phyloP scores from a whole-genome alignment of 2,329 filamentous ascomycete genomes.

The Xylariaceae sp. region DNA sequence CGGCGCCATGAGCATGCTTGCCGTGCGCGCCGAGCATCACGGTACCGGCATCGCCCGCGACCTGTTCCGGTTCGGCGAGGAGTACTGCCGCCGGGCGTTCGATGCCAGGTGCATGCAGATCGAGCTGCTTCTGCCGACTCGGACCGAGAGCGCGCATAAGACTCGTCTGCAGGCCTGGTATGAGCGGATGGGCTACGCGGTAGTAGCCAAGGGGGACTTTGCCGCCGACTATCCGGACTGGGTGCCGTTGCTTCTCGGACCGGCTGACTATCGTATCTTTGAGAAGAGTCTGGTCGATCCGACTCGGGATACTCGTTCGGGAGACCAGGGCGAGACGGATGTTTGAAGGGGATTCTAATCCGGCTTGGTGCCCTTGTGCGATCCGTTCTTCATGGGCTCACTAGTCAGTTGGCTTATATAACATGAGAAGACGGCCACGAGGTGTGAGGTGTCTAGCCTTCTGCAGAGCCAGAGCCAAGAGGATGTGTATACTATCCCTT shows the following conservation, averaged over 20 bases:
- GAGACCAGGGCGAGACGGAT: background rate
- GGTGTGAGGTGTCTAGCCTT: too few species aligned
- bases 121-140: constrained; percentile 8
- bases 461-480: too few species aligned
- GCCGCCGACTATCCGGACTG: constrained; percentile 11
- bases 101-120: constrained; percentile 1
- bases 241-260: constrained; percentile 7
- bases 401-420: too few species aligned
- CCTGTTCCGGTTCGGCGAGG: constrained; percentile 5
- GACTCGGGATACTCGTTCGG: background rate
- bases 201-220: constrained; percentile 7
- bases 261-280: constrained; percentile 7
- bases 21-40: constrained; percentile 4
- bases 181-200: constrained; percentile 6
- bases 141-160: constrained; percentile 3
- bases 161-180: constrained; percentile 9
- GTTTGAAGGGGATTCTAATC: too few species aligned
- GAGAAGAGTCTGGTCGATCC: background rate
- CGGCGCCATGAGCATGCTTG: constrained; percentile 1
- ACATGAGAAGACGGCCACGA: too few species aligned
- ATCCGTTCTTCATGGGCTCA: too few species aligned
- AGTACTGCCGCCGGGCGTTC: constrained; percentile 1
- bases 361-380: too few species aligned
- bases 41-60: constrained; percentile 8
- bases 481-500: too few species aligned